Percentiles rank a stretch among this genome's conserved stretches.
phyloP scores from a whole-genome alignment of 306 rosid species.

The Cucurbita maxima region DNA sequence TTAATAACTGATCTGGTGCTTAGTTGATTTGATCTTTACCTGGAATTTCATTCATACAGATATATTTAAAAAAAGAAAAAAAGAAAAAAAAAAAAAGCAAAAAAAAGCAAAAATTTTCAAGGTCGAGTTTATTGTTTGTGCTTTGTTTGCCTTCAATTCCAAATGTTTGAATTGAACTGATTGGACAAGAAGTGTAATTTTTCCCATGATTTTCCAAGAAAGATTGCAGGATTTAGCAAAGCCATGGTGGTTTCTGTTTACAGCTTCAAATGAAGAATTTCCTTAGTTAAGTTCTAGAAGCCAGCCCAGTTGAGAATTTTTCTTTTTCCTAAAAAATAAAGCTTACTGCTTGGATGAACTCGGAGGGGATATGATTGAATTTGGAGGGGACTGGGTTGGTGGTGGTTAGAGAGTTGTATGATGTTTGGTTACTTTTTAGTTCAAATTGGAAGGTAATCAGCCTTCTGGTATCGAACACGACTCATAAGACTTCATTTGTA shows the following conservation, averaged over 20 bases:
- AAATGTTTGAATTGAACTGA: neutral
- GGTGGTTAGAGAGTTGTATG: neutral
- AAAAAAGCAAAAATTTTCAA: neutral
- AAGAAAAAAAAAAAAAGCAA: too few species aligned
- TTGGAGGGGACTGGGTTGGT: neutral
- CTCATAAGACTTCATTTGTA: too few species aligned
- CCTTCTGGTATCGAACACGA: too few species aligned
- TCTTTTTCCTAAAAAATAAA: too few species aligned
- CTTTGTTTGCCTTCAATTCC: neutral
- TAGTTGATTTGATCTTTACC: neutral
- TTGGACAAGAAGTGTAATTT: slow-evolving; percentile 1
- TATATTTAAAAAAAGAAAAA: neutral
- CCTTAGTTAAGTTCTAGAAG: neutral
- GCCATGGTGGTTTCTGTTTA: neutral
- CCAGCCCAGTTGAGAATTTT: too few species aligned
- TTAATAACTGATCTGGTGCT: slow-evolving; percentile 2
- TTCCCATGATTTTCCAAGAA: neutral
- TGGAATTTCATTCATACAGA: neutral
- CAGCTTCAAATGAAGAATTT: neutral
- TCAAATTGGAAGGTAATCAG: neutral
- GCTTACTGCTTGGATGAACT: neutral
- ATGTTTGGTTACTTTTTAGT: neutral
- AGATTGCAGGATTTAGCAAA: neutral
- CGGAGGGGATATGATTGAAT: too few species aligned
- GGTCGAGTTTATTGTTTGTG: slow-evolving; percentile 2